A percentile compares a stretch with the other conserved stretches of the same genome.
Evolutionary conservation across 257 asterid genomes (phyloP).

Genomic region (Salvia hispanica): DNA sequence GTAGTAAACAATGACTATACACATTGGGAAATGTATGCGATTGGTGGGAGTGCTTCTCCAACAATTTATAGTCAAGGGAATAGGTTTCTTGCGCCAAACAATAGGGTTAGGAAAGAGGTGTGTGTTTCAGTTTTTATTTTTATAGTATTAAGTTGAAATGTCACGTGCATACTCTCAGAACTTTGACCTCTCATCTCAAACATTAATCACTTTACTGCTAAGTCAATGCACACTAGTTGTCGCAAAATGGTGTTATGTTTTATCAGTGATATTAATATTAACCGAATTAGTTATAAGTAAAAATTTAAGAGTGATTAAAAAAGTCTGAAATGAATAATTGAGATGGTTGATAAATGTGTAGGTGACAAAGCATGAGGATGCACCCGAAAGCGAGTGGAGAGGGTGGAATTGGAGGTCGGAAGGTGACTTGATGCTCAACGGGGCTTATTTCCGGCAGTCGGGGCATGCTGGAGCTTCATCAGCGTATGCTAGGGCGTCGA

Average conservation of each 20-base stretch:
- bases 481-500: slow-evolving; percentile 70
- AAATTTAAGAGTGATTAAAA: too few species aligned
- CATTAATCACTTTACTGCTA: too few species aligned
- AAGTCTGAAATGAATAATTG: too few species aligned
- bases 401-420: slow-evolving; percentile 88
- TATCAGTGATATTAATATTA: too few species aligned
- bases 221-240: too few species aligned
- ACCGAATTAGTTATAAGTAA: too few species aligned
- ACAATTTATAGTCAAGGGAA: slow-evolving; percentile 86
- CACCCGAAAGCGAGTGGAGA: slow-evolving; percentile 81
- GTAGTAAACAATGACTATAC: slow-evolving; percentile 90
- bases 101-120: slow-evolving; percentile 56
- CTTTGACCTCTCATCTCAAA: too few species aligned
- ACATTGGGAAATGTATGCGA: slow-evolving; percentile 91
- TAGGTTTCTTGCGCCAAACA: slow-evolving; percentile 73
- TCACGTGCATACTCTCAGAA: too few species aligned
- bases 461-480: slow-evolving; percentile 61
- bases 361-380: slow-evolving; percentile 92
- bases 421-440: slow-evolving; percentile 84
- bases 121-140: too few species aligned
- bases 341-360: slow-evolving; percentile 22
- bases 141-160: too few species aligned
- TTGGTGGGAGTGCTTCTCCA: slow-evolving; percentile 89
- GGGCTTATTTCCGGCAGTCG: slow-evolving; percentile 69
- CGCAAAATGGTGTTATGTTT: too few species aligned